Conservation (phyloP, 768 basidiomycete species). For the Leccinum variicolor region DNA sequence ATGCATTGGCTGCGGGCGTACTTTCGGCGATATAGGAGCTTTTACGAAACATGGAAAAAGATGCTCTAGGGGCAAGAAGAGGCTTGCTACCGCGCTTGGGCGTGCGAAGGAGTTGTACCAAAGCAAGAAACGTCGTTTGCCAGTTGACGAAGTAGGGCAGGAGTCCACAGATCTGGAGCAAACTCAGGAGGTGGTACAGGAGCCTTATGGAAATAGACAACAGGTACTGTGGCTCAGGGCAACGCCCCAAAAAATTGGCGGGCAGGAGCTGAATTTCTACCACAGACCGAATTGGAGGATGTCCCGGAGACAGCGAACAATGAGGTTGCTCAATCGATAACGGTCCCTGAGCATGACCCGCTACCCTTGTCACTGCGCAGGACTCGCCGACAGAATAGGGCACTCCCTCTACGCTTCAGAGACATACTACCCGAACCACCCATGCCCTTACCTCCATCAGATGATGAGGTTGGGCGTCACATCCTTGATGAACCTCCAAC, state of each 20-base stretch:
- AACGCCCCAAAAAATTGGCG: not conserved
- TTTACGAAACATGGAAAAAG: not conserved
- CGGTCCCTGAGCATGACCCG: too few relatives aligned
- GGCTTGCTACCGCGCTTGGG: not conserved
- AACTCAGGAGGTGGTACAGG: not conserved
- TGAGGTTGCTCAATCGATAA: too few relatives aligned
- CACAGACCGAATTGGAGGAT: not conserved
- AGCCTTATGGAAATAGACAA: not conserved
- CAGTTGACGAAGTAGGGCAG: not conserved
- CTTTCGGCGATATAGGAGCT: not conserved
- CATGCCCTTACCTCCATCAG: not conserved
- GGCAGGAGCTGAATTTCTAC: not conserved
- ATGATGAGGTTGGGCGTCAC: too few relatives aligned
- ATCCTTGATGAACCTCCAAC: not conserved
- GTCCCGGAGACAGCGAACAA: too few relatives aligned
- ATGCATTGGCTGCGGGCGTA: not conserved
- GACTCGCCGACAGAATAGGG: not conserved
- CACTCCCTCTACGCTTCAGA: not conserved
- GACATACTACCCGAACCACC: not conserved
- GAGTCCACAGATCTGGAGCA: not conserved
- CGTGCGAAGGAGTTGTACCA: not conserved
- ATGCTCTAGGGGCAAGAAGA: not conserved
- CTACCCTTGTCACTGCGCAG: not conserved
- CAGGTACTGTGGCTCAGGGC: not conserved
- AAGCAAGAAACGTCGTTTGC: not conserved